phyloP scores from a whole-genome alignment of 176 grass and related monocot genomes.

The Ananas comosus region DNA sequence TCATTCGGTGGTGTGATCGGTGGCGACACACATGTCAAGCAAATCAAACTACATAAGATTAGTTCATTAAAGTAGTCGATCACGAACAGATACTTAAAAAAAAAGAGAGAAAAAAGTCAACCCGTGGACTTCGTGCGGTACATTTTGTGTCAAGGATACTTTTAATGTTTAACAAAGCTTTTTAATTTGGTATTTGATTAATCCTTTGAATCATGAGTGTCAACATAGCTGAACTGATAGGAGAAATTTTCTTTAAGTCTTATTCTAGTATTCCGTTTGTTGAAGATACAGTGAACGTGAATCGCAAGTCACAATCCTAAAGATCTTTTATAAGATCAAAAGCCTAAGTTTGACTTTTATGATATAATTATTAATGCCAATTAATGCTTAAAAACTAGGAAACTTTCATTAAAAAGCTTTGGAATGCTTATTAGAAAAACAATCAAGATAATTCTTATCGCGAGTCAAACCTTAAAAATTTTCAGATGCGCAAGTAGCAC shows the following conservation, averaged over 20 bases:
- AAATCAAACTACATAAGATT: conserved; percentile 16
- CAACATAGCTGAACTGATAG: background rate
- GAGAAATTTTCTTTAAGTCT: background rate
- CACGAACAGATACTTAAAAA: no score
- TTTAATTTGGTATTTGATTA: background rate
- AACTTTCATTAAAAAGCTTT: background rate
- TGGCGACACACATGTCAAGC: no score
- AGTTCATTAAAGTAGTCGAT: background rate
- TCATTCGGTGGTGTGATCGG: background rate
- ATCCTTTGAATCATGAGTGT: background rate
- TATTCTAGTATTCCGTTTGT: background rate
- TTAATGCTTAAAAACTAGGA: background rate
- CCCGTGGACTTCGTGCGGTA: no score
- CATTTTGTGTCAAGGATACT: no score
- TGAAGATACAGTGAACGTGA: conserved; percentile 25
- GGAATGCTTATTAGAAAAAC: background rate
- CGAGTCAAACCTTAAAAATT: background rate
- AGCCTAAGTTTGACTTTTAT: conserved; percentile 15
- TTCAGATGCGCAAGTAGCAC: no score
- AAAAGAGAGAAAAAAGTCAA: no score
- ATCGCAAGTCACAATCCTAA: background rate
- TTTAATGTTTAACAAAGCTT: no score
- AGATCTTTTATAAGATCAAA: conserved; percentile 29
- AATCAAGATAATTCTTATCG: background rate
- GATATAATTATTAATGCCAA: background rate